Base-by-base conservation (phyloP, 2,329 filamentous ascomycete species). In the Neonectria punicea region DNA sequence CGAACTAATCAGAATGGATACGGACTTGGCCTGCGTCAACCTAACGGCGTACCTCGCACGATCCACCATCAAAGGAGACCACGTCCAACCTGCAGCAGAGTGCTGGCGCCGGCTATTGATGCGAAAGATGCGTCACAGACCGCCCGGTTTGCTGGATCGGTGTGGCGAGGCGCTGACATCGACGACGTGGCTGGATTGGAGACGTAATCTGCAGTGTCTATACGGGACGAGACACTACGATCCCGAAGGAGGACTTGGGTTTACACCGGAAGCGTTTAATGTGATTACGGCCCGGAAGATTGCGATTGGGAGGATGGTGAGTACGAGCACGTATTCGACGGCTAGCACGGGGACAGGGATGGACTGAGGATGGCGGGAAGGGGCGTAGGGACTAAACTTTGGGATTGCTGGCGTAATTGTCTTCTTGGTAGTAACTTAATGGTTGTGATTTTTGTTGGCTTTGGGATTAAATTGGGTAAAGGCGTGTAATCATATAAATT, bases 221-320 rank as follows among this genome's bases (percentile, higher is more conserved):
- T 67, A 63, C 20, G 58, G 53, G 3, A 55, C 56, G 0, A 30
- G 39, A 11, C 66, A 67, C 16, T 60, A 54, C 16, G 66, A 67
- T 34, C 66, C 66, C 2, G 49, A 59, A 1, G 66, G 63, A 2
- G 51, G 51, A 8, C 63, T 67, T 9, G 66, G 66, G n/a, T 66
- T 67, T 50, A 67, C 66, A 7, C 50, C 32, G 9, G 59, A 60
- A n/a, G 59, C 44, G 58, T 58, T 67, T 36, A 66, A 63, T n/a
- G 58, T 39, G 3, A 41, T 60, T 6, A 53, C 51, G 14, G 54
- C 59, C 8, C 46, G 66, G 5, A 67, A 67, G 34, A 58, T 63
- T 20, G 47, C 54, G 4, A 44, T 67, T 50, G 63, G 63, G 1
- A 67, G 66, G 20, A 66, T 49, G 9, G 22, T 49, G 36, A 69